phyloP scores from a whole-genome alignment of 2,329 filamentous ascomycete species.

The Dryadomyces quercus-mongolicae region DNA sequence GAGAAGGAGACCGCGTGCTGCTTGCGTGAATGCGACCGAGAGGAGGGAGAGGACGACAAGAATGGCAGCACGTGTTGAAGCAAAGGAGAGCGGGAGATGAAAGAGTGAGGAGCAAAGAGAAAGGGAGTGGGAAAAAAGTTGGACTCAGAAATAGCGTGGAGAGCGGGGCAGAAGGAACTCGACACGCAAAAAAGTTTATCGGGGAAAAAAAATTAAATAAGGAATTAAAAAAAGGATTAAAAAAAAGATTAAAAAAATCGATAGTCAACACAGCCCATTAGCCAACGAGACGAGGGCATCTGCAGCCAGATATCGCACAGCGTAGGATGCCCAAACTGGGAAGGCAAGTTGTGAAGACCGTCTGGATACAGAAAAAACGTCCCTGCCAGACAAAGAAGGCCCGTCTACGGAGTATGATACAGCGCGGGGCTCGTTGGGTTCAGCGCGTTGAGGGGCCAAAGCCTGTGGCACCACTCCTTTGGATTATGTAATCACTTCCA shows the following conservation, averaged over 20 bases:
- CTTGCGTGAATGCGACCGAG: neutral
- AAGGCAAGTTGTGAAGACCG: no score
- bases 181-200: neutral
- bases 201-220: neutral
- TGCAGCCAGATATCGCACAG: no score
- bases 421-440: no score
- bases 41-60: neutral
- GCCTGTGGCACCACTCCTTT: no score
- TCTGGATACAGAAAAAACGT: neutral
- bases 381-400: neutral
- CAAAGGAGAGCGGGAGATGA: neutral
- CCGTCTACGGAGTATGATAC: no score
- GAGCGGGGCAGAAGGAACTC: constrained; percentile 9
- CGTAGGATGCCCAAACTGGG: no score
- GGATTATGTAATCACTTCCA: no score
- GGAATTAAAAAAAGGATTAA: neutral
- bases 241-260: neutral
- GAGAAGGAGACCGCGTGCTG: neutral
- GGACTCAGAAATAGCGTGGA: constrained; percentile 9
- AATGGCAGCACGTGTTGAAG: neutral
- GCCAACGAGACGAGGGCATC: no score
- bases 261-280: no score
- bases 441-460: no score
- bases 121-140: constrained; percentile 4
- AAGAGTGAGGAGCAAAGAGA: constrained; percentile 4